Conservation (phyloP, 2,329 filamentous ascomycete species). For the Blastomyces parvus region DNA sequence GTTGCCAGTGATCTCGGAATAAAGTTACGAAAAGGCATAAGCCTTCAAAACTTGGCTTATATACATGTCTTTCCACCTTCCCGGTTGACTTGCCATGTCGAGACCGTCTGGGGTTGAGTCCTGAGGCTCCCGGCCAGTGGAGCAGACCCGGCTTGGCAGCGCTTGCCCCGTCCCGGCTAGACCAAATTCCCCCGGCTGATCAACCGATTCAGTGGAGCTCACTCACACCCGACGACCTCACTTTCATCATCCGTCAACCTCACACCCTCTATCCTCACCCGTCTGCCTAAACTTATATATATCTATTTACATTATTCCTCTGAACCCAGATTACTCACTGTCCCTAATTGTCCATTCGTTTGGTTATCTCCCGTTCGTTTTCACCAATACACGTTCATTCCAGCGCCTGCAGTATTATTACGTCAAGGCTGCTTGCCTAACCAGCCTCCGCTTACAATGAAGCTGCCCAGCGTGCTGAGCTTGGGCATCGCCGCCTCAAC, state of each 20-base stretch:
- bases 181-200: neutral
- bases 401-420: neutral
- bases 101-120: too few relatives aligned
- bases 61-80: too few relatives aligned
- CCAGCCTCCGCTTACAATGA: slow-evolving; percentile 25
- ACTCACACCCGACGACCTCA: neutral
- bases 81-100: too few relatives aligned
- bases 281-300: neutral
- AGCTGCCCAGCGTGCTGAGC: slow-evolving; percentile 26
- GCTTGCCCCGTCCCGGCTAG: neutral
- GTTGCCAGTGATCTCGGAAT: too few relatives aligned
- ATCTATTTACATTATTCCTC: neutral
- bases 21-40: too few relatives aligned
- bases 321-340: neutral
- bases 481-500: slow-evolving; percentile 28
- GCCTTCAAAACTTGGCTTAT: too few relatives aligned
- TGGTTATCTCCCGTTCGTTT: neutral
- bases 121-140: too few relatives aligned
- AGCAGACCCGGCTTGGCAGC: neutral
- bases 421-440: neutral
- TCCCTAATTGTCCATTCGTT: neutral
- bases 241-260: neutral
- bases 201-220: neutral
- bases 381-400: neutral
- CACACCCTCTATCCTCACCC: neutral